Evolutionary conservation across 1,284 basidiomycete genomes (phyloP), one percentile per base, ranked within the genome.

Genomic region (Heterobasidion occidentale): DNA sequence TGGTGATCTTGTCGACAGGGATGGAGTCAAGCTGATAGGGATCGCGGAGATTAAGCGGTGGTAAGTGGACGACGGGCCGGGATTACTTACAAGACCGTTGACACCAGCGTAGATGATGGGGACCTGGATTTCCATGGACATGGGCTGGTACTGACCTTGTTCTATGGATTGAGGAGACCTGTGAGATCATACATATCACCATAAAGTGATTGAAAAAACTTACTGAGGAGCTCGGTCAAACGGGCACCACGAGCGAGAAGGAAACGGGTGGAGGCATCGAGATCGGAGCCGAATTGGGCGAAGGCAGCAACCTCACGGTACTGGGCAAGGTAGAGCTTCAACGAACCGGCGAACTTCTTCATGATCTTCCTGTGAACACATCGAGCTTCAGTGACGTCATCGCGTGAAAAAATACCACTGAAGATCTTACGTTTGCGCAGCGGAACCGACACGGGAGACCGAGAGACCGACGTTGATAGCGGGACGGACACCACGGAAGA

Each of bases 391-490:
- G 51, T 49, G 59, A 36, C 48, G 35, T 27, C 53, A 3, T 49
- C 15, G 36, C 19, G n/a, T 50, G 42, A 45, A 50, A 49, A 12
- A 55, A 7, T 33, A 20, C 11, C 38, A 45, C 36, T 17, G 33
- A 20, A 34, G 53, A 19, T 75, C 84, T 65, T 66, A 93, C 89
- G 94, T 98, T 83, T 99, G 96, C 70, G 96, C 96, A 70, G 96
- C 95, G 54, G 96, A 98, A 72, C 96, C 96, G 80, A 99, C 96
- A 87, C 96, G 96, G 63, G 96, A 99, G 67, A 99, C 96, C 61
- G 96, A 99, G 62, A 99, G 92, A 96, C 96, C 96, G 83, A 99
- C 96, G 81, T 98, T 98, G 77, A 98, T 98, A 66, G 96, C 96
- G 62, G 95, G 95, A 73, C 94, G 92, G 68, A 98, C 90, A 90